A percentile compares a stretch with the other conserved stretches of the same genome.
Conservation (phyloP, 2,329 filamentous ascomycete genomes). For the Colletotrichum sp. region DNA sequence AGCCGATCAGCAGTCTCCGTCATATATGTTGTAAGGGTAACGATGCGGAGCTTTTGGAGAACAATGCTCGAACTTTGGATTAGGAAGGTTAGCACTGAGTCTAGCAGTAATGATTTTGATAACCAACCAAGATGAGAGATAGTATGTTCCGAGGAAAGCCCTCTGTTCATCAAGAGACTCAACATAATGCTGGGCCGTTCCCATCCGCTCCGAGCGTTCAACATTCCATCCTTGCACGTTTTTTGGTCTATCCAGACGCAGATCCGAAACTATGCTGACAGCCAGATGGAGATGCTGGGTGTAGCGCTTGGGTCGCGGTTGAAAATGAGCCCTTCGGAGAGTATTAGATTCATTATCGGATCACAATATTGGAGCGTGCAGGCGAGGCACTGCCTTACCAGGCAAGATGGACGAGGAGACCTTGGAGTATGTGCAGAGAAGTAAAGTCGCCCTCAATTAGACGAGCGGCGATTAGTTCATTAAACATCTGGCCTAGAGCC, state of each 20-base stretch:
- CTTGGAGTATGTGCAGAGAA: slow-evolving; percentile 34
- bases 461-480: slow-evolving; percentile 28
- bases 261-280: slow-evolving; percentile 33
- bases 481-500: slow-evolving; percentile 30
- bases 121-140: slow-evolving; percentile 34
- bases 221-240: slow-evolving; percentile 32
- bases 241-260: slow-evolving; percentile 33
- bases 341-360: neutral
- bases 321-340: slow-evolving; percentile 34
- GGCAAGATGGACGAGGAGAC: slow-evolving; percentile 33
- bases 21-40: slow-evolving; percentile 32
- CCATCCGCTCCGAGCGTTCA: slow-evolving; percentile 14
- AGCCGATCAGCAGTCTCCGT: slow-evolving; percentile 29
- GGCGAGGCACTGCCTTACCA: slow-evolving; percentile 27
- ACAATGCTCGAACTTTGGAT: slow-evolving; percentile 29
- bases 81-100: neutral
- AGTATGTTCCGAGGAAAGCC: slow-evolving; percentile 35
- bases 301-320: slow-evolving; percentile 30
- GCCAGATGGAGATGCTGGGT: slow-evolving; percentile 35
- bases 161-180: slow-evolving; percentile 30
- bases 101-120: accelerated
- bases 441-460: slow-evolving; percentile 29
- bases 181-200: neutral
- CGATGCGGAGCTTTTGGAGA: slow-evolving; percentile 33
- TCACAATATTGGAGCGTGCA: neutral